Base-by-base conservation (phyloP, 257 asterid species). In the Capsicum chinense region DNA sequence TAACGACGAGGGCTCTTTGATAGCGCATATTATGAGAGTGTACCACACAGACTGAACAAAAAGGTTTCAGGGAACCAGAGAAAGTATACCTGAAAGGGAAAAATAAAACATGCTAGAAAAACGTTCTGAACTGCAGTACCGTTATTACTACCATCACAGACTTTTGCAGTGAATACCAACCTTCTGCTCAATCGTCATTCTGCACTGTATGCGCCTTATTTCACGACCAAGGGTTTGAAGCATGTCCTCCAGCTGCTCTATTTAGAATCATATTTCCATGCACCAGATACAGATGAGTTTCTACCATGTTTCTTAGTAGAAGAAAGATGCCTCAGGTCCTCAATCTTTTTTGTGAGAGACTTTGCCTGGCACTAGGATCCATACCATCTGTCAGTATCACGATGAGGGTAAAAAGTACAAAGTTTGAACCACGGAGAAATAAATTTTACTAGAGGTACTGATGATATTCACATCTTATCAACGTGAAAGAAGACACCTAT, bases 101-200 rank as follows among this genome's bases (percentile, higher is more conserved):
- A 85, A 84, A 59, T 9, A 58, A 74, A 42, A 69, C 56, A 74
- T 15, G 66, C 58, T 48, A 87, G 58, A 68, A 42, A 84, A 50
- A 56, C 56, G 9, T n/a, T 9, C 48, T 76, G 17, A 52, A 76
- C 64, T 21, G 26, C 63, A 76, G 26, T 76, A 54, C 48, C 26
- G 26, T 52, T 63, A 76, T 26, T n/a, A n/a, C n/a, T 76, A 76
- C 26, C 50, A 78, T 78, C 48, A 54, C 48, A 33, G 21, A 54
- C 64, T 54, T 76, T 14, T 15, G 33, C 64, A 2, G 81, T 54
- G 64, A 78, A 78, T 7, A 78, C 82, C 14, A 54, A 94, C 99
- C 98, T 93, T 94, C 82, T 91, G 88, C 78, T 88, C 91, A 83
- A 92, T 92, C 76, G 89, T 83, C 79, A 87, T 89, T 88, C 89